Base-by-base conservation (phyloP, 345 rosid genomes). In the Hypericum perforatum region DNA sequence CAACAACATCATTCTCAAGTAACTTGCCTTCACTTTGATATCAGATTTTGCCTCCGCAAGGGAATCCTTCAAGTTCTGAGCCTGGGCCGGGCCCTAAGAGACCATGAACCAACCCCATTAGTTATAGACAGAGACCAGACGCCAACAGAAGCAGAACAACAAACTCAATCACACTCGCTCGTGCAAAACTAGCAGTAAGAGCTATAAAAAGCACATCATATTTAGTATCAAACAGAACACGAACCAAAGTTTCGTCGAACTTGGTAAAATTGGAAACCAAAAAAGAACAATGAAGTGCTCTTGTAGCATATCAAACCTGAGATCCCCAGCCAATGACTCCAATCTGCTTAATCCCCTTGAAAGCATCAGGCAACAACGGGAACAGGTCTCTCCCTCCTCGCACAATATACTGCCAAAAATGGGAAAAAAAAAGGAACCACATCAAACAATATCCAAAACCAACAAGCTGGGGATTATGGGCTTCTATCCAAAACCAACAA, bases 321-420 rank as follows among this genome's bases (percentile, higher is more conserved):
- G 97, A 90, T 12, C 95, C 97, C 97, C 91, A 90, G 10, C 95
- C 97, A 52, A 90, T 76, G 5, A 90, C 94, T 22, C 95, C 97
- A 47, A 90, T 90, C 71, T 90, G 95, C 78, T 82, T 82, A 62
- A 90, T 72, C 22, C 97, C 97, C 61, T 80, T 84, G 66, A 90
- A 79, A 37, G 94, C 94, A 56, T 82, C 91, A 0, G 86, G 89
- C 56, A 86, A 70, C 78, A 80, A 68, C 37, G 78, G 74, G 79
- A 90, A 90, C 75, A 90, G 74, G 63, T 90, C 82, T 50, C 97
- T 82, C 36, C 97, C 94, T 63, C 97, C 97, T 82, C 84, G 86
- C 76, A 91, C 98, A 68, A 87, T 87, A 69, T 74, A 87, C 98
- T 91, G 54, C 50, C 41, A 11, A 32, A 22, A 50, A 36, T 46